A percentile compares a stretch with the other conserved stretches of the same genome.
Conservation (phyloP, 192 early-diverging fungal species). For the Coemansia sp. region DNA sequence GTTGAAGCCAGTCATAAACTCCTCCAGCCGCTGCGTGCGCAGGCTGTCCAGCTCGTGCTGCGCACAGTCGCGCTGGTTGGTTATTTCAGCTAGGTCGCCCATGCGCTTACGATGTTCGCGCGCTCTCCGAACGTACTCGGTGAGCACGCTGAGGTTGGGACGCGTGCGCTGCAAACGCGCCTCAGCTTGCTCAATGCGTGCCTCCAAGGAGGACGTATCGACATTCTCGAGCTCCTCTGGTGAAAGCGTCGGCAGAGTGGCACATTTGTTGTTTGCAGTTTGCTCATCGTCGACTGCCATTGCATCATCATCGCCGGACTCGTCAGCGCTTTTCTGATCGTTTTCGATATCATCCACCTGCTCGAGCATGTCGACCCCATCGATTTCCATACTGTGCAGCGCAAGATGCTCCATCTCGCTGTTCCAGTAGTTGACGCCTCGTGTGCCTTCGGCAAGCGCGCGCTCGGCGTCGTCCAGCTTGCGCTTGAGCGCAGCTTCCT, state of each 20-base stretch:
- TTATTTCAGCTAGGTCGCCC: slow-evolving; percentile 74
- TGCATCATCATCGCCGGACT: slow-evolving; percentile 49
- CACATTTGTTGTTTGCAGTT: no score
- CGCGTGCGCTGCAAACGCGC: slow-evolving; percentile 57
- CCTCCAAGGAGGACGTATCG: slow-evolving; percentile 65
- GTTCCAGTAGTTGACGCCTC: slow-evolving; percentile 55
- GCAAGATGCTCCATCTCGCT: slow-evolving; percentile 61
- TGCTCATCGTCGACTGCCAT: slow-evolving; percentile 40
- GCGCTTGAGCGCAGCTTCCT: slow-evolving; percentile 68
- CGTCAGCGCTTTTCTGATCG: neutral
- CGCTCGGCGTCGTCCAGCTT: slow-evolving; percentile 68
- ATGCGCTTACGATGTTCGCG: slow-evolving; percentile 70
- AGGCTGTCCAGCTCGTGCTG: slow-evolving; percentile 75
- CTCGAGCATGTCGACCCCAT: slow-evolving; percentile 8
- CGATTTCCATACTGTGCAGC: slow-evolving; percentile 51
- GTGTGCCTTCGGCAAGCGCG: slow-evolving; percentile 53
- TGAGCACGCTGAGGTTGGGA: slow-evolving; percentile 85
- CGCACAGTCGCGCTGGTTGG: slow-evolving; percentile 68
- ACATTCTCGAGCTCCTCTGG: slow-evolving; percentile 66
- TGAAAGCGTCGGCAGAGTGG: slow-evolving; percentile 56
- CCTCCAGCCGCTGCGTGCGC: slow-evolving; percentile 74
- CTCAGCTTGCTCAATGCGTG: slow-evolving; percentile 71
- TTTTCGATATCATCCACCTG: slow-evolving; percentile 6
- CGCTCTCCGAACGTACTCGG: slow-evolving; percentile 81
- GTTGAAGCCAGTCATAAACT: slow-evolving; percentile 96